phyloP scores from a whole-genome alignment of 2,329 filamentous ascomycete genomes.

The Pleurostoma richardsiae region DNA sequence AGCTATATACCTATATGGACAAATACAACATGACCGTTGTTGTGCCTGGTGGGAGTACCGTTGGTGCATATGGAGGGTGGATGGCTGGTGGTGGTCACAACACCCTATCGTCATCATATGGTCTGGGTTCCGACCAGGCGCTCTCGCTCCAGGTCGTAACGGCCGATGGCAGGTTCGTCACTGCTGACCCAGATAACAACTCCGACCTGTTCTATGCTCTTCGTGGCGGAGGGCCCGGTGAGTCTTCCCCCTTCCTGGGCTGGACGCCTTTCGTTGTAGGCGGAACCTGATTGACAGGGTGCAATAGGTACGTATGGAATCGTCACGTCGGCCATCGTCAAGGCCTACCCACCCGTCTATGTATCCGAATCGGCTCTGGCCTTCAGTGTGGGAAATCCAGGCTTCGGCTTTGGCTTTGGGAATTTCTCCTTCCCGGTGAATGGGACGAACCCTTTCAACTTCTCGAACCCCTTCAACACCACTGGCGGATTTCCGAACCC shows the following conservation, averaged over 20 bases:
- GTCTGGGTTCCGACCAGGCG: constrained; percentile 46
- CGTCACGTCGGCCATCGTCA: constrained; percentile 2
- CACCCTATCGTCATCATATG: constrained; percentile 36
- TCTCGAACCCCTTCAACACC: neutral
- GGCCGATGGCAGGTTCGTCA: constrained; percentile 36
- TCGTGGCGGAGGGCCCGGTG: constrained; percentile 40
- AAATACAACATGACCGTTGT: constrained; percentile 21
- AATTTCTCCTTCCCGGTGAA: neutral
- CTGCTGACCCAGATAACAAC: constrained; percentile 38
- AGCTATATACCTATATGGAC: constrained; percentile 21
- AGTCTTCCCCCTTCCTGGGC: neutral
- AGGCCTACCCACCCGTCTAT: neutral
- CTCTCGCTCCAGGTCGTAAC: constrained; percentile 41
- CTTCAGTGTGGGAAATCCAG: neutral
- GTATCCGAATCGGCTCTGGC: neutral
- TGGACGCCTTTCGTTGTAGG: too few relatives aligned
- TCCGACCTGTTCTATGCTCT: constrained; percentile 54
- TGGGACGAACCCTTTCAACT: neutral
- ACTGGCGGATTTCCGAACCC: neutral
- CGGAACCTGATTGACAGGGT: too few relatives aligned
- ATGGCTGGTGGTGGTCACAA: constrained; percentile 46
- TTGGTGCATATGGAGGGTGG: constrained; percentile 42
- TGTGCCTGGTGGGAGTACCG: constrained; percentile 35
- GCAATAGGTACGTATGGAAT: constrained; percentile 1
- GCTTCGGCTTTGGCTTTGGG: neutral